Evolutionary conservation across 345 rosid species (phyloP), one percentile per base, ranked within the genome.

Genomic region (Cardamine chenopodiifolia): DNA sequence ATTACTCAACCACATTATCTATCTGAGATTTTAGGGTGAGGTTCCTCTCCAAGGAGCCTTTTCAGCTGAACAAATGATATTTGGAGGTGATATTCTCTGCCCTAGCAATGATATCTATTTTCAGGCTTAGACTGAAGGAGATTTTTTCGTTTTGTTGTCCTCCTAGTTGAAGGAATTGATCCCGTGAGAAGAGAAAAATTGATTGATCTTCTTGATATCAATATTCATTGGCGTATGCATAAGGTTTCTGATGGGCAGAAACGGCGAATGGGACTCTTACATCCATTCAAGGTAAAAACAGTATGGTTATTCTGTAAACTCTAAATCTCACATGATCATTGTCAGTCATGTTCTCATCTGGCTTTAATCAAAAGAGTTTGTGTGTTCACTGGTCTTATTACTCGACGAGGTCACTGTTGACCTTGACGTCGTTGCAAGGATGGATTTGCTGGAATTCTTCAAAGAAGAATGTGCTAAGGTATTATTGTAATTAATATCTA

Each of bases 181-280:
- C 90, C 95, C 19, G 78, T 28, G 32, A 85, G 98, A 86, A 91
- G 97, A 82, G 93, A 87, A 19, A 87, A 74, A 79, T 72, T 94
- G 79, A 91, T 91, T 66, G 97, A 91, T 45, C 88, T 94, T 74
- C 99, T 94, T 77, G 97, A 91, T 70, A 91, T 94, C 44, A 90
- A 90, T 78, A 79, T 94, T 52, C 85, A 84, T 54, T 91, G 99
- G 99, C 90, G 96, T 73, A 94, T 91, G 99, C 99, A 94, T 75
- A 94, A 94, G 82, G 99, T 90, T 29, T 94, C 99, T 62, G 99
- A 94, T 77, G 98, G 98, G 39, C 98, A 94, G 77, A 86, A 90
- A 8, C 93, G 99, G 11, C 85, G 99, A 32, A 88, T 94, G 97
- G 98, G 97, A 62, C 97, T 94, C 68, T 91, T 91, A 78, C 89